phyloP scores from a whole-genome alignment of 352 stramenopile species.

The Thalassiosira exigua region DNA sequence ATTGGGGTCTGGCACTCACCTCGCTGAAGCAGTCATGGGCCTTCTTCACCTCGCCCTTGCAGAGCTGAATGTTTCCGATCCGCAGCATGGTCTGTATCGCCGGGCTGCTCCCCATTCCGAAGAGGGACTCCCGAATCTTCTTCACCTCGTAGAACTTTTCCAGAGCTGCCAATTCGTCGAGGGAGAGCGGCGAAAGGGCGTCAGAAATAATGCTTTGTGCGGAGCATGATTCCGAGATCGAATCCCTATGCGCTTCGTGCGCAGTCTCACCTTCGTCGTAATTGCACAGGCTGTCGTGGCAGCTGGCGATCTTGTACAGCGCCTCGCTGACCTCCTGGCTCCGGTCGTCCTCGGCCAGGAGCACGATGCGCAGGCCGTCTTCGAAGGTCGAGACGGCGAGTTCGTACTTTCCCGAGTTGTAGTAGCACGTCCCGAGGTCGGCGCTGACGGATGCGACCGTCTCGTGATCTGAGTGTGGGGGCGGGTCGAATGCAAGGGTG shows the following conservation, averaged over 20 bases:
- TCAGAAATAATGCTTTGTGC: no score
- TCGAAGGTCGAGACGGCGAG: conserved; percentile 54
- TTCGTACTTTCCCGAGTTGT: conserved; percentile 68
- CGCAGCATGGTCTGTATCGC: conserved; percentile 62
- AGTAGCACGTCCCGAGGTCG: conserved; percentile 60
- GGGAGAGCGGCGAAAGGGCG: no score
- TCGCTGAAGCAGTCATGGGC: conserved; percentile 61
- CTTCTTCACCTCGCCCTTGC: conserved; percentile 53
- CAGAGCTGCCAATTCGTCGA: no score
- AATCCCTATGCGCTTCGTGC: no score
- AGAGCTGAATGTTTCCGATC: conserved; percentile 65
- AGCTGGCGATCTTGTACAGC: conserved; percentile 73
- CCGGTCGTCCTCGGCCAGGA: conserved; percentile 6
- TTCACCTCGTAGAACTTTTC: conserved; percentile 63
- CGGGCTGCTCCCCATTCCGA: conserved; percentile 44
- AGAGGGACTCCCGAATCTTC: conserved; percentile 42
- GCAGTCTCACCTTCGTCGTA: conserved; percentile 54
- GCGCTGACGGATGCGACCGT: conserved; percentile 40
- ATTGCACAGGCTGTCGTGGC: conserved; percentile 64
- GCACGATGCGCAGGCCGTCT: conserved; percentile 53
- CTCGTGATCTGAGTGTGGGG: conserved; percentile 62
- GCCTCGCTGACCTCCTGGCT: conserved; percentile 52
- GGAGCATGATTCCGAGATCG: no score
- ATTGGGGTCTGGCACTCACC: conserved; percentile 26
- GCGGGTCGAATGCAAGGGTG: no score